These are phyloP conservation scores for Ophiostoma triangulosporum DNA, from an alignment of 2,329 filamentous ascomycete species.

Conservation along the genomic window DNA sequence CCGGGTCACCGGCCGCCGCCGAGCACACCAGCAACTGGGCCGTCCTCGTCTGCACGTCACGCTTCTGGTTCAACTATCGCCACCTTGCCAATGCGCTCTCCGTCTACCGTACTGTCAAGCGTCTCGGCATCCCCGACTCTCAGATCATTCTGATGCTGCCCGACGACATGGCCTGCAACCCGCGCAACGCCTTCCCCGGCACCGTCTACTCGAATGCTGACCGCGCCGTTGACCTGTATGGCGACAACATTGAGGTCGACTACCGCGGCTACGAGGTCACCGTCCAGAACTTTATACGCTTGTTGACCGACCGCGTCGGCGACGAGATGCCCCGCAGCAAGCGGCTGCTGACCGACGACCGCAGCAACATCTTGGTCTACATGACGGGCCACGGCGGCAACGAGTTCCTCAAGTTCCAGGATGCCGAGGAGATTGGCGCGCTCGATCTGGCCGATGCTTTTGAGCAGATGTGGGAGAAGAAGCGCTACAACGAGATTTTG, in stretches of 20 bases:
- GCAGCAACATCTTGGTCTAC: conserved; percentile 94
- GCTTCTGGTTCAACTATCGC: conserved; percentile 99
- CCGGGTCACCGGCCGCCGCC: conserved; percentile 34
- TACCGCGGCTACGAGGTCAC: conserved; percentile 97
- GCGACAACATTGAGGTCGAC: conserved; percentile 97
- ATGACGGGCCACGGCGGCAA: conserved; percentile 99
- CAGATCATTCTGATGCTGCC: conserved; percentile 99
- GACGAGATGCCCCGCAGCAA: conserved; percentile 94
- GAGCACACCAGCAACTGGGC: conserved; percentile 99
- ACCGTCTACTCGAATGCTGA: conserved; percentile 98
- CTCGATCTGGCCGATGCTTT: conserved; percentile 96
- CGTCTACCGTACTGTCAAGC: conserved; percentile 94
- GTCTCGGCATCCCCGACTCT: conserved; percentile 91
- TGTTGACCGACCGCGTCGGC: conserved; percentile 86
- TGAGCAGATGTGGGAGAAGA: conserved; percentile 99
- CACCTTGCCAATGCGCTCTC: conserved; percentile 96
- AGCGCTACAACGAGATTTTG: conserved; percentile 91
- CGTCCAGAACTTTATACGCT: conserved; percentile 93
- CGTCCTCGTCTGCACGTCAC: conserved; percentile 93
- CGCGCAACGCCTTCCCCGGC: conserved; percentile 91
- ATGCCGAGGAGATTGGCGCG: conserved; percentile 91
- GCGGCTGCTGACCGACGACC: conserved; percentile 81
- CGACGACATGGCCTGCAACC: conserved; percentile 99
- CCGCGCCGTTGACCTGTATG: conserved; percentile 87
- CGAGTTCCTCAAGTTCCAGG: conserved; percentile 96